Evolutionary conservation across 306 rosid genomes (phyloP).

Genomic region (Myrica gale): DNA sequence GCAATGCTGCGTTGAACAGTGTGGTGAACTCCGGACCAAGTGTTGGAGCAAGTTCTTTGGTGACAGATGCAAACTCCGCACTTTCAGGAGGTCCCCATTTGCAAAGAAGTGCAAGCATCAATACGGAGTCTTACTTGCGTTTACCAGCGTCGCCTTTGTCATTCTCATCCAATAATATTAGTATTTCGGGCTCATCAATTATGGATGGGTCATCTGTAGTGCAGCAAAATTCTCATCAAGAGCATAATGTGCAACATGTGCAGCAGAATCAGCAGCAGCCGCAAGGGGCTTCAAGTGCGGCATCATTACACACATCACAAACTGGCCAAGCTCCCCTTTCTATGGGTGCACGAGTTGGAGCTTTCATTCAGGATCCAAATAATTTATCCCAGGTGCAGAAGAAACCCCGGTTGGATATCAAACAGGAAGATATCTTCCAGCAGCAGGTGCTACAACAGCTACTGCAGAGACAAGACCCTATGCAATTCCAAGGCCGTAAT

Average conservation of each 20-base stretch:
- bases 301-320: conserved; percentile 62
- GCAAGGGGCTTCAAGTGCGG: conserved; percentile 71
- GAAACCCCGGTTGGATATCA: conserved; percentile 79
- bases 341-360: conserved; percentile 59
- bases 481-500: conserved; percentile 73
- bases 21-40: conserved; percentile 92
- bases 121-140: conserved; percentile 77
- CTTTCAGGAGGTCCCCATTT: conserved; percentile 92
- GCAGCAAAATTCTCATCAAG: conserved; percentile 85
- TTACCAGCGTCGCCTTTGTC: conserved; percentile 95
- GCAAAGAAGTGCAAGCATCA: conserved; percentile 97
- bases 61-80: conserved; percentile 96
- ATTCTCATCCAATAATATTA: conserved; percentile 87
- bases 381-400: conserved; percentile 58
- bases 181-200: conserved; percentile 83
- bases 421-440: conserved; percentile 76
- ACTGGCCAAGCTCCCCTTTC: conserved; percentile 52
- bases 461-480: conserved; percentile 78
- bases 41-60: conserved; percentile 95
- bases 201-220: conserved; percentile 87
- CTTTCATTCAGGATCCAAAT: conserved; percentile 74
- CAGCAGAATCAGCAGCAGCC: conserved; percentile 65
- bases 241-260: conserved; percentile 69
- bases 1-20: conserved; percentile 66
- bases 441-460: conserved; percentile 80